phyloP scores from a whole-genome alignment of 352 stramenopile genomes.

The Phytophthora ohioensis region DNA sequence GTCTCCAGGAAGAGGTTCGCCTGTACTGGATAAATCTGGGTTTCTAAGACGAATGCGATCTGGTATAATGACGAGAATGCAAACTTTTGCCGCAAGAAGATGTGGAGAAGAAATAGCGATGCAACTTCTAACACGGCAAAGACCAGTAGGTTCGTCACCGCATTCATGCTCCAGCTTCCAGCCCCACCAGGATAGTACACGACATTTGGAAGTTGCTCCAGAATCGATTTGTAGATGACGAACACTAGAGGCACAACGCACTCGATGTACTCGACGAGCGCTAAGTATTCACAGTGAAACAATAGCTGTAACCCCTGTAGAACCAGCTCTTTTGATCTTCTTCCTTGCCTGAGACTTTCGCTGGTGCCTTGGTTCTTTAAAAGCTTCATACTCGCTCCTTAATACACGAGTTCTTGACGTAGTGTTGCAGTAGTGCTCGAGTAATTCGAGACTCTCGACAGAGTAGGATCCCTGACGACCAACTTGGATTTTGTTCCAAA shows the following conservation, averaged over 20 bases:
- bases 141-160: constrained; percentile 26
- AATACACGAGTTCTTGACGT: constrained; percentile 8
- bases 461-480: constrained; percentile 27
- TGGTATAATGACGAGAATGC: constrained; percentile 38
- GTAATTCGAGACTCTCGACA: constrained; percentile 16
- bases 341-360: not conserved
- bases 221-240: constrained; percentile 40
- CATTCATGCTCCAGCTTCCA: constrained; percentile 14
- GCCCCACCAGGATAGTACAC: constrained; percentile 36
- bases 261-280: constrained; percentile 51
- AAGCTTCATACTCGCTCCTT: not conserved
- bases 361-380: not conserved
- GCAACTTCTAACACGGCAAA: constrained; percentile 45
- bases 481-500: constrained; percentile 24
- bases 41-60: constrained; percentile 51
- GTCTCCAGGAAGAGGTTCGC: constrained; percentile 18
- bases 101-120: constrained; percentile 41
- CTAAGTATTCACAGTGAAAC: constrained; percentile 45
- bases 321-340: constrained; percentile 23
- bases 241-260: constrained; percentile 50
- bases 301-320: constrained; percentile 39
- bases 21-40: constrained; percentile 26
- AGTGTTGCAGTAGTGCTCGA: constrained; percentile 14
- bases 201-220: constrained; percentile 48
- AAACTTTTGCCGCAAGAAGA: constrained; percentile 38